Percentiles rank a stretch among this genome's conserved stretches.
Evolutionary conservation across 495 filamentous ascomycete genomes (phyloP).

Genomic region (Amniculicola lignicola): DNA sequence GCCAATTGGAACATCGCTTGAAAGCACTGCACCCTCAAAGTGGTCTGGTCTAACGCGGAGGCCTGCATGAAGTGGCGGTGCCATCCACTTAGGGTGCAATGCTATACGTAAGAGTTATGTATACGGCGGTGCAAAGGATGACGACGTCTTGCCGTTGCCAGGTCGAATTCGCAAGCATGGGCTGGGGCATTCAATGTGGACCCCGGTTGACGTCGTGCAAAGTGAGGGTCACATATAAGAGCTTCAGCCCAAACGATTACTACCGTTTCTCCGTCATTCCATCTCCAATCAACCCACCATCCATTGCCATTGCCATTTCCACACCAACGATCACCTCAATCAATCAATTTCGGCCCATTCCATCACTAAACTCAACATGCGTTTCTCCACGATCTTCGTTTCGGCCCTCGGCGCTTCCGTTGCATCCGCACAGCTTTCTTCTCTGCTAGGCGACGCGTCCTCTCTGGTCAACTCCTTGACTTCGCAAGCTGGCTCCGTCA

Average conservation of each 20-base stretch:
- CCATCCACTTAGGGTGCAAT: conserved; percentile 1
- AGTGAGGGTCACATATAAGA: conserved; percentile 5
- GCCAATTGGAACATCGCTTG: not conserved
- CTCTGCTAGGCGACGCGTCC: not conserved
- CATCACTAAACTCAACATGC: conserved; percentile 23
- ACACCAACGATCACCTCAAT: not conserved
- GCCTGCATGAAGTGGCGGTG: conserved; percentile 15
- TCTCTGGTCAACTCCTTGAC: not conserved
- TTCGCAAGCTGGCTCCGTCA: not conserved
- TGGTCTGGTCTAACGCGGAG: not conserved
- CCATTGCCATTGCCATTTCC: not conserved
- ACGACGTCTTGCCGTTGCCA: not conserved
- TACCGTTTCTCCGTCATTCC: not conserved
- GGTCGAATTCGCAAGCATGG: not conserved
- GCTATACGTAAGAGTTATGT: conserved; percentile 8
- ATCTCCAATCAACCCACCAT: conserved; percentile 3
- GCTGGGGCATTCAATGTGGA: too few relatives aligned
- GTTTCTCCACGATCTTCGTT: conserved; percentile 30
- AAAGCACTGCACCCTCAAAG: not conserved
- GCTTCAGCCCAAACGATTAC: not conserved
- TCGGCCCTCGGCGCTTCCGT: conserved; percentile 18
- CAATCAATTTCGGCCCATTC: not conserved
- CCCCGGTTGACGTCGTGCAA: not conserved
- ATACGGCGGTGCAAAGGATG: conserved; percentile 9
- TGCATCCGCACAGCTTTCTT: conserved; percentile 22